Evolutionary conservation across 2,329 filamentous ascomycete genomes (phyloP).

Genomic region (Fusarium setosum): DNA sequence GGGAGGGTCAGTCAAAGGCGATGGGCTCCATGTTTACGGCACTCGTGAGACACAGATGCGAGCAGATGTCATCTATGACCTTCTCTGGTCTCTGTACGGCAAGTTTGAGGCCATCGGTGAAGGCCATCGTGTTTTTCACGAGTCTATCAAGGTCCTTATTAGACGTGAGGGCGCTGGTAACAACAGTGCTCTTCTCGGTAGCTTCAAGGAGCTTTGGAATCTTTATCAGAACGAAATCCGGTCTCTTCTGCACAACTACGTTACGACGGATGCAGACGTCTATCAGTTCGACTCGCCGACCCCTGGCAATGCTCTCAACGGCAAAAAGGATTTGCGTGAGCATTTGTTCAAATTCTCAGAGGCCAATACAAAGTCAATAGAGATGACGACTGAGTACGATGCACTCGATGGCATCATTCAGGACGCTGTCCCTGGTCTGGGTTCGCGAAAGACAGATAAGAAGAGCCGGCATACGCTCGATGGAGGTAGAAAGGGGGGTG

Average conservation of each 20-base stretch:
- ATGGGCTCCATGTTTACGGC: conserved; percentile 72
- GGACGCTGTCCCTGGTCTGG: conserved; percentile 90
- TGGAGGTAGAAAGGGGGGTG: conserved; percentile 54
- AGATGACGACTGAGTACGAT: conserved; percentile 86
- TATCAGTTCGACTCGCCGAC: conserved; percentile 71
- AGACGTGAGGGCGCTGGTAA: conserved; percentile 79
- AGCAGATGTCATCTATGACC: conserved; percentile 87
- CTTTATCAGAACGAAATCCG: conserved; percentile 98
- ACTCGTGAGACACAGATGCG: conserved; percentile 80
- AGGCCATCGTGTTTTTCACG: conserved; percentile 92
- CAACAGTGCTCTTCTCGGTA: conserved; percentile 77
- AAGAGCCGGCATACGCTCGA: conserved; percentile 49
- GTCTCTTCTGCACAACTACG: conserved; percentile 92
- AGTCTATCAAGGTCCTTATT: conserved; percentile 88
- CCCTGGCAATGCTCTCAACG: conserved; percentile 57
- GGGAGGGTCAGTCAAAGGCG: conserved; percentile 63
- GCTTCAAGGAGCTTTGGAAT: conserved; percentile 98
- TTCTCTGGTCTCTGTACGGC: conserved; percentile 91
- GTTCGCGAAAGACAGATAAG: conserved; percentile 68
- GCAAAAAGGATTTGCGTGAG: conserved; percentile 64
- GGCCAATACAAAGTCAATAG: conserved; percentile 81
- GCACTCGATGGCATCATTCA: conserved; percentile 91
- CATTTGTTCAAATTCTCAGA: conserved; percentile 89
- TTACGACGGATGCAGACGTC: conserved; percentile 88
- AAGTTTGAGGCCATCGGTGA: conserved; percentile 98